phyloP scores from a whole-genome alignment of 495 filamentous ascomycete genomes.

The Hypoxylon subgilvum region DNA sequence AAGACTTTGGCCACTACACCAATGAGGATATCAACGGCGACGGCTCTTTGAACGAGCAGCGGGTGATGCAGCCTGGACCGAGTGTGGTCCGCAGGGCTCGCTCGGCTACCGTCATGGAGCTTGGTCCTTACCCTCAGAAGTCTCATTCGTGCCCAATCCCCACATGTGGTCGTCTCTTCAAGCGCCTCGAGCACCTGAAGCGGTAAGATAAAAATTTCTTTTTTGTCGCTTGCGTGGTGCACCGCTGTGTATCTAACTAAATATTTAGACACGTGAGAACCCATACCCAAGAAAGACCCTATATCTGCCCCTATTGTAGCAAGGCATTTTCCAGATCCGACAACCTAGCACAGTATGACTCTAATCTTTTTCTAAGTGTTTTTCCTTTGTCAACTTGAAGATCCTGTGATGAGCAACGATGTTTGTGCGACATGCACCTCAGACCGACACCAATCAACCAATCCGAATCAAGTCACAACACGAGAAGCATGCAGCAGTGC shows the following conservation, averaged over 20 bases:
- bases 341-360: constrained; percentile 93
- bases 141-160: constrained; percentile 99
- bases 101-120: constrained; percentile 94
- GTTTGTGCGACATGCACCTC: constrained; percentile 43
- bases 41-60: constrained; percentile 64
- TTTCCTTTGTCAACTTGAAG: constrained; percentile 45
- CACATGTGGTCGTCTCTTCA: constrained; percentile 95
- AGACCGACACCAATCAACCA: constrained; percentile 30
- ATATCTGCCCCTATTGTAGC: constrained; percentile 94
- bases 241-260: constrained; percentile 58
- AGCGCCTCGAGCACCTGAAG: constrained; percentile 98
- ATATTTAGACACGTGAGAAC: constrained; percentile 94
- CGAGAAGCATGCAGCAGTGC: constrained; percentile 32
- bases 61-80: constrained; percentile 66
- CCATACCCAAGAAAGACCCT: constrained; percentile 98
- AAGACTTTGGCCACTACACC: constrained; percentile 70
- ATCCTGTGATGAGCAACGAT: constrained; percentile 44
- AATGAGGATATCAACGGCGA: constrained; percentile 67
- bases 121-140: constrained; percentile 95
- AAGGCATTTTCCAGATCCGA: constrained; percentile 98
- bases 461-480: constrained; percentile 38
- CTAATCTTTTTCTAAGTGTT: constrained; percentile 31
- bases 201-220: constrained; percentile 72
- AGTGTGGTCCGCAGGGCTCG: constrained; percentile 86
- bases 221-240: constrained; percentile 53